Evolutionary conservation across 129 eudicot species (phyloP).

Genomic region (Chrysanthemum makinoi): DNA sequence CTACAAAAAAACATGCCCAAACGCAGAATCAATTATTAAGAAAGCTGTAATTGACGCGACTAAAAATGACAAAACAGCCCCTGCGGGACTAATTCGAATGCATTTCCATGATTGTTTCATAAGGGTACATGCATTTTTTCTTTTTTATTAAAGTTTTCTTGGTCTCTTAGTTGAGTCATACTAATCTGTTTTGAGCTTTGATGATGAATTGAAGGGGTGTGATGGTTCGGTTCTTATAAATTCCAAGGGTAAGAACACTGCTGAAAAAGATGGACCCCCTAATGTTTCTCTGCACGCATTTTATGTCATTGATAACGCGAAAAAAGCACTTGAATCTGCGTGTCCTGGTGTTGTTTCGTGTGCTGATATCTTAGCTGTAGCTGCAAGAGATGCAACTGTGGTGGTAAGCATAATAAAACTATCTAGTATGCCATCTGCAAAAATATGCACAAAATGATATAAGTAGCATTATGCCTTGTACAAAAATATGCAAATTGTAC

Average conservation of each 20-base stretch:
- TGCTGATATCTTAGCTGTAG: slow-evolving; percentile 77
- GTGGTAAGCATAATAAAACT: slow-evolving; percentile 40
- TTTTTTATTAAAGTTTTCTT: slow-evolving; percentile 3
- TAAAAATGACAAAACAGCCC: slow-evolving; percentile 55
- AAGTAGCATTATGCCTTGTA: not conserved
- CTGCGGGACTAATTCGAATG: slow-evolving; percentile 76
- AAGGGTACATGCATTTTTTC: slow-evolving; percentile 35
- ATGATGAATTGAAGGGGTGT: slow-evolving; percentile 51
- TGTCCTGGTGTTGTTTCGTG: slow-evolving; percentile 87
- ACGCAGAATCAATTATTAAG: slow-evolving; percentile 44
- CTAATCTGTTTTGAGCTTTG: not conserved
- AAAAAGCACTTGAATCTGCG: slow-evolving; percentile 54
- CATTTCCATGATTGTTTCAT: slow-evolving; percentile 84
- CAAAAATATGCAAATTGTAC: not conserved
- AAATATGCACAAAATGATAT: not conserved
- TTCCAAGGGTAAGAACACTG: slow-evolving; percentile 46
- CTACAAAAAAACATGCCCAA: slow-evolving; percentile 60
- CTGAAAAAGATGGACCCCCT: slow-evolving; percentile 80
- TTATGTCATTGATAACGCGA: slow-evolving; percentile 64
- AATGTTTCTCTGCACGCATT: slow-evolving; percentile 70
- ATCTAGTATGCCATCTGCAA: not conserved
- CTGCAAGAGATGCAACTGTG: slow-evolving; percentile 75
- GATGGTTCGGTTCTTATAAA: slow-evolving; percentile 78
- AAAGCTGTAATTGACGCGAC: slow-evolving; percentile 50
- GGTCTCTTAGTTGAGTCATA: not conserved